phyloP scores from a whole-genome alignment of 1,284 basidiomycete genomes.

The Cutaneotrichosporon sp. region DNA sequence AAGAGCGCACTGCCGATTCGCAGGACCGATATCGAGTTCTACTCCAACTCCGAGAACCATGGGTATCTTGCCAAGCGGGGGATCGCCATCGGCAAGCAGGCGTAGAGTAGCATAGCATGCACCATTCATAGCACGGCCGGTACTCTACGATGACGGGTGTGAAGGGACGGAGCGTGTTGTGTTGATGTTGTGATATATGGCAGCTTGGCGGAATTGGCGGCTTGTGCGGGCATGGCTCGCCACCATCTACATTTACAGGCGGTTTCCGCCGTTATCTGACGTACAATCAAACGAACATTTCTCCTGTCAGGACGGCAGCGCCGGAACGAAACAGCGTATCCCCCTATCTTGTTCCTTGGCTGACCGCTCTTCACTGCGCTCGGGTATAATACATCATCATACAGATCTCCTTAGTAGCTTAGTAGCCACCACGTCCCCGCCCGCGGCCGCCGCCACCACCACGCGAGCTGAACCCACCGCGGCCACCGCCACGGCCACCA shows the following conservation, averaged over 20 bases:
- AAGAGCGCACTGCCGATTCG: slow-evolving; percentile 75
- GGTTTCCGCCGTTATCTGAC: no score
- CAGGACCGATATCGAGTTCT: slow-evolving; percentile 69
- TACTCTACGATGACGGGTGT: not conserved
- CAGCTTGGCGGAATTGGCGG: no score
- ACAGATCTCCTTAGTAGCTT: slow-evolving; percentile 12
- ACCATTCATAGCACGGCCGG: slow-evolving; percentile 1
- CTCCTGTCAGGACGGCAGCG: no score
- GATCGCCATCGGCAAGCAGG: slow-evolving; percentile 6
- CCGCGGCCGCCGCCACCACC: slow-evolving; percentile 20
- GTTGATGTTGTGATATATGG: no score
- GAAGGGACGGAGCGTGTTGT: not conserved
- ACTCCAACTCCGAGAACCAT: slow-evolving; percentile 52
- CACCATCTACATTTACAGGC: no score
- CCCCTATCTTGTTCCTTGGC: not conserved
- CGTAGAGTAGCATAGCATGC: slow-evolving; percentile 6
- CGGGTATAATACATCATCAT: slow-evolving; percentile 24
- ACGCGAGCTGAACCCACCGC: slow-evolving; percentile 11
- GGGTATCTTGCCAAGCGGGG: slow-evolving; percentile 49
- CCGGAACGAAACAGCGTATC: no score
- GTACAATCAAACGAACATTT: no score
- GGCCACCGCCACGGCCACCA: slow-evolving; percentile 24
- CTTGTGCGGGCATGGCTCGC: no score
- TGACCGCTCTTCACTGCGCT: not conserved
- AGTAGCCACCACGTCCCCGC: slow-evolving; percentile 23